Conservation (phyloP, 805 yeast genomes). For the Candida ulmi region DNA sequence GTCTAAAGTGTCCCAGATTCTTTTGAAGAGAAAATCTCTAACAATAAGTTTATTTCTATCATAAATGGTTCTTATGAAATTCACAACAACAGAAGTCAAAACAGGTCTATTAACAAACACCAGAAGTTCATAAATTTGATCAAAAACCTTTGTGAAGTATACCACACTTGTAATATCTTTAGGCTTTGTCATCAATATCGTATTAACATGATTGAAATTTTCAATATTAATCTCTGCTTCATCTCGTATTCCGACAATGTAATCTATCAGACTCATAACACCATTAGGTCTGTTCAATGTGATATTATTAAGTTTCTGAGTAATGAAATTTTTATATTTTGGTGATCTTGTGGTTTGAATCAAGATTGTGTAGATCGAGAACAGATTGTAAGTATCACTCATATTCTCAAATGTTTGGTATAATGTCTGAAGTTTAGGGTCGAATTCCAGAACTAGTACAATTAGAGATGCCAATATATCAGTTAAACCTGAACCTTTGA, state of each 20-base stretch:
- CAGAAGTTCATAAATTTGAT: conserved; percentile 57
- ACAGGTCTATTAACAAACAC: conserved; percentile 56
- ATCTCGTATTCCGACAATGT: conserved; percentile 71
- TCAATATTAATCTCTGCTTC: conserved; percentile 61
- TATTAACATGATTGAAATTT: conserved; percentile 62
- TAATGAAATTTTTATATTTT: conserved; percentile 41
- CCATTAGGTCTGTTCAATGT: conserved; percentile 65
- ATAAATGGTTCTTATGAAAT: conserved; percentile 48
- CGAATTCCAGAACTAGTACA: conserved; percentile 35
- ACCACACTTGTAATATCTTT: conserved; percentile 33
- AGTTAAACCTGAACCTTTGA: conserved; percentile 63
- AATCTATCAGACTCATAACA: conserved; percentile 66
- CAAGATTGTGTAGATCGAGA: conserved; percentile 53
- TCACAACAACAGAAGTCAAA: conserved; percentile 49
- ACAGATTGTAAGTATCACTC: conserved; percentile 65
- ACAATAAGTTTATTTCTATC: conserved; percentile 42
- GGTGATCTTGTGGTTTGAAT: conserved; percentile 42
- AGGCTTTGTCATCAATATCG: conserved; percentile 62
- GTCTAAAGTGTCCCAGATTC: conserved; percentile 39
- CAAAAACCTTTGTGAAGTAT: conserved; percentile 56
- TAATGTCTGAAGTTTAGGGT: conserved; percentile 27
- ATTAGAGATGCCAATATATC: conserved; percentile 40
- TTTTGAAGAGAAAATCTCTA: conserved; percentile 52
- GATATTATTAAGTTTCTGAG: conserved; percentile 45
- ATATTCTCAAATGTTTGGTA: conserved; percentile 30